Conservation (phyloP, 2,329 filamentous ascomycete genomes). For the Cordyceps cateniannulata region DNA sequence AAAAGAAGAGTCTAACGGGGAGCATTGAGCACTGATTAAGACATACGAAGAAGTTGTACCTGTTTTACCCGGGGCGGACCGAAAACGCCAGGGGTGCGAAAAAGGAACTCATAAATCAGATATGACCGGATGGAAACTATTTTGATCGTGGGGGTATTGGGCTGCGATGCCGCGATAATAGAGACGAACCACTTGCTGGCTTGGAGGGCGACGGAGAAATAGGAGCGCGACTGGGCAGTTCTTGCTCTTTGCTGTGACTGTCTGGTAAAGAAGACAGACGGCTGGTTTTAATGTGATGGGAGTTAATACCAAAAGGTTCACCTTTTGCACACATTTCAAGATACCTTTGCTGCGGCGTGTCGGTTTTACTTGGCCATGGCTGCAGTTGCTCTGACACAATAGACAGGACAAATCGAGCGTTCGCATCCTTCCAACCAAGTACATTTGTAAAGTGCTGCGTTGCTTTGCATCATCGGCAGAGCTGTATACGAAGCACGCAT, state of each 20-base stretch:
- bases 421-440: neutral
- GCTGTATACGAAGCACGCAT: slow-evolving; percentile 9
- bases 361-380: neutral
- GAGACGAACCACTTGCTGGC: neutral
- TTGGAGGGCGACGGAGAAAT: neutral
- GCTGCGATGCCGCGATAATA: neutral
- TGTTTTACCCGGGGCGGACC: too few relatives aligned
- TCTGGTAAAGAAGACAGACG: neutral
- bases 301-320: neutral
- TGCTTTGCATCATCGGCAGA: neutral
- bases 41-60: neutral
- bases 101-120: neutral
- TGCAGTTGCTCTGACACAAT: too few relatives aligned
- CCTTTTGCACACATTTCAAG: neutral
- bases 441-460: neutral
- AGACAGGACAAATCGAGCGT: too few relatives aligned
- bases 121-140: neutral
- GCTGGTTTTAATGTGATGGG: neutral
- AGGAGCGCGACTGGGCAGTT: neutral
- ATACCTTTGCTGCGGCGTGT: too few relatives aligned
- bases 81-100: neutral
- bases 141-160: neutral
- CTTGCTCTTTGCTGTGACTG: neutral
- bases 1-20: neutral
- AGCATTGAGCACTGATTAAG: neutral